Conservation (phyloP, 2,329 filamentous ascomycete genomes). For the Trichoderma sp. region DNA sequence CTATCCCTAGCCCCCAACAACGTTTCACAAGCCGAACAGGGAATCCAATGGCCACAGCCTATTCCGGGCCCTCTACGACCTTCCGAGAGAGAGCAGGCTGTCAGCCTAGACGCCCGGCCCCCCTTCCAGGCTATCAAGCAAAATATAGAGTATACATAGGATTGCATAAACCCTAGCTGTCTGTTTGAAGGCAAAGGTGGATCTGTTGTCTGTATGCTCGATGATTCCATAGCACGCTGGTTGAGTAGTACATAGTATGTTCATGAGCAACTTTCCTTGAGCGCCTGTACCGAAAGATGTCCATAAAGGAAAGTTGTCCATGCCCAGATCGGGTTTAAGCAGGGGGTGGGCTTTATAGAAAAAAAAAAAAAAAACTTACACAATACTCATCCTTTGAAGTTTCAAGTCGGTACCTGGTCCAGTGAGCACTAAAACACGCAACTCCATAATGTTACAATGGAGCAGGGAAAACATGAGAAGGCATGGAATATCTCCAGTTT, state of each 20-base stretch:
- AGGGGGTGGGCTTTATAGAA: too few species aligned
- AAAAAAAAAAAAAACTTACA: too few species aligned
- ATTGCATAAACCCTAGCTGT: not conserved
- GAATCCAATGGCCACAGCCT: not conserved
- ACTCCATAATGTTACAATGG: slow-evolving; percentile 9
- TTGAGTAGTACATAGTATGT: not conserved
- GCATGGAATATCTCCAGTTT: not conserved
- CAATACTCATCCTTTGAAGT: not conserved
- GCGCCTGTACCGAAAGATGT: not conserved
- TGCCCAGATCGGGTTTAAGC: not conserved
- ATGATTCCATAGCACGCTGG: too few species aligned
- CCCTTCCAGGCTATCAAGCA: not conserved
- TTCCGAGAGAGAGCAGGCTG: not conserved
- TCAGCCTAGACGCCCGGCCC: not conserved
- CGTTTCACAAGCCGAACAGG: not conserved
- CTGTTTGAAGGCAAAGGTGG: not conserved
- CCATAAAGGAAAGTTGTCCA: not conserved
- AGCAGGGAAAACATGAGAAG: not conserved
- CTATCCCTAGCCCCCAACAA: not conserved
- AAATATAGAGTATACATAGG: not conserved
- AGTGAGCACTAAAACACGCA: slow-evolving; percentile 20
- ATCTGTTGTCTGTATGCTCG: too few species aligned
- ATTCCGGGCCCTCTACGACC: not conserved
- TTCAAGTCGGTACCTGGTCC: not conserved
- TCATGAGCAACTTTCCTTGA: not conserved